Evolutionary conservation across 176 grass and related monocot species (phyloP).

Genomic region (Chrysopogon serrulatus): DNA sequence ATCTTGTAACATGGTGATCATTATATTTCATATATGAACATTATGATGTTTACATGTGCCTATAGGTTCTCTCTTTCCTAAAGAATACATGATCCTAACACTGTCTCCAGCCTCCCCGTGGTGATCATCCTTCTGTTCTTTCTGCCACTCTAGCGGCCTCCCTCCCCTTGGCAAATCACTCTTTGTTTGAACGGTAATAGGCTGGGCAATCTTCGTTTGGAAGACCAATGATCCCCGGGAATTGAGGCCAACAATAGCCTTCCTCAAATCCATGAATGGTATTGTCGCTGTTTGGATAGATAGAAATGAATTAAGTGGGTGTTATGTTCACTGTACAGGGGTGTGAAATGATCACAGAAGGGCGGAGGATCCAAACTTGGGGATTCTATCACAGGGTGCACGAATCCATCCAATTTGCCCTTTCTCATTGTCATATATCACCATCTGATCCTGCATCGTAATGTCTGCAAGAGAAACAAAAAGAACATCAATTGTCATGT

Average conservation of each 20-base stretch:
- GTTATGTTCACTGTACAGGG: conserved; percentile 42
- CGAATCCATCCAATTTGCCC: conserved; percentile 92
- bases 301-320: conserved; percentile 61
- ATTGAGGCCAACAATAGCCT: conserved; percentile 42
- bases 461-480: conserved; percentile 48
- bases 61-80: conserved; percentile 19
- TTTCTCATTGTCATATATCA: conserved; percentile 98
- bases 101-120: conserved; percentile 10
- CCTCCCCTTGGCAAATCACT: conserved; percentile 37
- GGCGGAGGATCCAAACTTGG: conserved; percentile 64
- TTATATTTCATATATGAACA: conserved; percentile 46
- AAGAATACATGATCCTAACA: conserved; percentile 43
- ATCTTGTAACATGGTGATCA: neutral
- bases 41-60: conserved; percentile 33
- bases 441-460: conserved; percentile 89
- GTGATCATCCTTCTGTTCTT: conserved; percentile 27
- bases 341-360: conserved; percentile 76
- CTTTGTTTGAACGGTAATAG: conserved; percentile 43
- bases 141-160: conserved; percentile 27
- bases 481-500: neutral
- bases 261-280: conserved; percentile 49
- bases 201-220: conserved; percentile 34
- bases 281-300: conserved; percentile 78
- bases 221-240: conserved; percentile 48
- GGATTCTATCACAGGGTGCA: conserved; percentile 79